A percentile compares a stretch with the other conserved stretches of the same genome.
phyloP scores from a whole-genome alignment of 345 rosid species.

The Eucalyptus rudis region DNA sequence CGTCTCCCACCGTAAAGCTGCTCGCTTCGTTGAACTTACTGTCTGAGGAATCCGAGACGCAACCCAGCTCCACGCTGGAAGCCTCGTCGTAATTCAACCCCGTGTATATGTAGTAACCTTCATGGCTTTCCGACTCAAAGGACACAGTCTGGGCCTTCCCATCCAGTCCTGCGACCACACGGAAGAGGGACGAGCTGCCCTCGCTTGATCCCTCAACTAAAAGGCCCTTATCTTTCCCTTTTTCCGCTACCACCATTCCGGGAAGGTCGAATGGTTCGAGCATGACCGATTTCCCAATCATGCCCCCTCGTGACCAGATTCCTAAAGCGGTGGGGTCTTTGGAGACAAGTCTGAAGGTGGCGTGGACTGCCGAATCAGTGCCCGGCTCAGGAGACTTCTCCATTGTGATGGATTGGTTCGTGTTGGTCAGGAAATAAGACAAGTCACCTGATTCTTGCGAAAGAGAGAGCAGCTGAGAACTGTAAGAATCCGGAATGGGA shows the following conservation, averaged over 20 bases:
- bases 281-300: slow-evolving; percentile 40
- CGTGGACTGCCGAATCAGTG: slow-evolving; percentile 37
- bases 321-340: not conserved
- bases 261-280: slow-evolving; percentile 78
- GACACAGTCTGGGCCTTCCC: slow-evolving; percentile 48
- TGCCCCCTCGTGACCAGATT: slow-evolving; percentile 1
- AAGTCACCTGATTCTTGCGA: slow-evolving; percentile 38
- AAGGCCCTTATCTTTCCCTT: slow-evolving; percentile 20
- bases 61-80: slow-evolving; percentile 27
- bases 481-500: slow-evolving; percentile 39
- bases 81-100: slow-evolving; percentile 20
- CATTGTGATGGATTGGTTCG: slow-evolving; percentile 58
- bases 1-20: slow-evolving; percentile 45
- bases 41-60: slow-evolving; percentile 18
- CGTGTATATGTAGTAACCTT: slow-evolving; percentile 51
- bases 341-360: slow-evolving; percentile 60
- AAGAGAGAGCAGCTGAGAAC: slow-evolving; percentile 41
- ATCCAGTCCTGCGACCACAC: slow-evolving; percentile 50
- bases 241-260: slow-evolving; percentile 44
- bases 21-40: slow-evolving; percentile 21
- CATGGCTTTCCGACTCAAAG: slow-evolving; percentile 25
- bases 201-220: slow-evolving; percentile 14
- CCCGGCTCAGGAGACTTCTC: slow-evolving; percentile 33
- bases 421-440: slow-evolving; percentile 40
- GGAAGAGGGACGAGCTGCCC: slow-evolving; percentile 27